phyloP scores from a whole-genome alignment of 169 alveolate genomes.

The Plasmodium inui region DNA sequence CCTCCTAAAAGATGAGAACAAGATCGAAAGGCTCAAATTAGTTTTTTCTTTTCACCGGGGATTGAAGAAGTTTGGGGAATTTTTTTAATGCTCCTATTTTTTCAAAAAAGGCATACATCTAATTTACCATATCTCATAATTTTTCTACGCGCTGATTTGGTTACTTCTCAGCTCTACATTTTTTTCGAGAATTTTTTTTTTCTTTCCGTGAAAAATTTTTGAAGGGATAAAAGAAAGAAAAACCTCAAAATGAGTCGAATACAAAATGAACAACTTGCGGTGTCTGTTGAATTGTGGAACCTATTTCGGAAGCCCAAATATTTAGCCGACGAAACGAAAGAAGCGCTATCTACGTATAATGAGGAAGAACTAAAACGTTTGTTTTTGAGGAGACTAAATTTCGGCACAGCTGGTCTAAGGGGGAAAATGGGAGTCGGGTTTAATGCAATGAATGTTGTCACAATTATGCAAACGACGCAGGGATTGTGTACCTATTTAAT shows the following conservation, averaged over 20 bases:
- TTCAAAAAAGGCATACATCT: not conserved
- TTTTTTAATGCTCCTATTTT: not conserved
- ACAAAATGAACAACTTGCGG: slow-evolving; percentile 4
- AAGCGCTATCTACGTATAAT: slow-evolving; percentile 20
- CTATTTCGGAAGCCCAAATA: slow-evolving; percentile 46
- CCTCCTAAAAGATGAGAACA: not conserved
- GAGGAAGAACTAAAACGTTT: slow-evolving; percentile 36
- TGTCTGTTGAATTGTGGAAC: slow-evolving; percentile 31
- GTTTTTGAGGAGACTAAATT: slow-evolving; percentile 65
- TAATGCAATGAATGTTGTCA: slow-evolving; percentile 86
- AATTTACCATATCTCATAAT: not conserved
- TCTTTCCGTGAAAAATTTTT: not conserved
- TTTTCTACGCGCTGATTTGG: not conserved
- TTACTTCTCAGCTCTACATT: not conserved
- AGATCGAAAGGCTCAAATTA: not conserved
- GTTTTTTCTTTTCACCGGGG: not conserved
- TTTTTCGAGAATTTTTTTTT: slow-evolving; percentile 3
- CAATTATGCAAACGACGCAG: slow-evolving; percentile 88
- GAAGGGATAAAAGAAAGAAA: not conserved
- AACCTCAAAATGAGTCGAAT: not conserved
- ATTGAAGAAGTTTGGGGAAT: not conserved
- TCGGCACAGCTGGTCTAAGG: slow-evolving; percentile 89
- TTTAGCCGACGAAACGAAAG: slow-evolving; percentile 45
- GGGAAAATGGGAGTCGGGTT: slow-evolving; percentile 88
- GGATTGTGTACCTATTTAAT: slow-evolving; percentile 86